Conservation (phyloP, 768 basidiomycete species). For the Boletellus emodensis region DNA sequence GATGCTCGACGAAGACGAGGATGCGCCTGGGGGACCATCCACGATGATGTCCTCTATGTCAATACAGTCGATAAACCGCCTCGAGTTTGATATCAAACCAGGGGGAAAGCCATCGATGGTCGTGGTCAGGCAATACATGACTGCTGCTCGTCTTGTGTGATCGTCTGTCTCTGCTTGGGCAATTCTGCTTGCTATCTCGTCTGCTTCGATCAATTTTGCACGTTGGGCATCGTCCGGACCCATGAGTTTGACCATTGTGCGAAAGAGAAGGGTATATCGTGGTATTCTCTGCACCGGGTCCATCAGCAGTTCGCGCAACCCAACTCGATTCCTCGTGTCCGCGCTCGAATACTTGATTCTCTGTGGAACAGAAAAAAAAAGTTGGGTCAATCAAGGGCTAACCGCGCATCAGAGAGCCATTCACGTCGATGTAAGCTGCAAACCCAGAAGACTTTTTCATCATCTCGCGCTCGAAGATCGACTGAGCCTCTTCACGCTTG, state of each 20-base stretch:
- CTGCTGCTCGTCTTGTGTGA: conserved; percentile 82
- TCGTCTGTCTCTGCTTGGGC: conserved; percentile 91
- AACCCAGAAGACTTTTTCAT: conserved; percentile 79
- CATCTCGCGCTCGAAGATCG: conserved; percentile 80
- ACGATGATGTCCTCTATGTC: conserved; percentile 81
- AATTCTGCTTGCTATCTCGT: conserved; percentile 85
- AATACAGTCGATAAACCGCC: conserved; percentile 86
- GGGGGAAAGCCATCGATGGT: conserved; percentile 91
- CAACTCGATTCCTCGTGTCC: conserved; percentile 75
- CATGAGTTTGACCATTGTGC: conserved; percentile 91
- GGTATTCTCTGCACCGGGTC: conserved; percentile 97
- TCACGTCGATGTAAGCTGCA: conserved; percentile 81
- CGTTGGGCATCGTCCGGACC: conserved; percentile 72
- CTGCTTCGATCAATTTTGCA: conserved; percentile 74
- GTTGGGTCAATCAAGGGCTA: conserved; percentile 6
- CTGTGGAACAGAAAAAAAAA: conserved; percentile 35
- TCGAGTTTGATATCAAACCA: conserved; percentile 80
- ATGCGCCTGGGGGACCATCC: conserved; percentile 41
- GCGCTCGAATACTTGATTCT: conserved; percentile 81
- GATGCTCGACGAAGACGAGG: conserved; percentile 41
- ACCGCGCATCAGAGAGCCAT: conserved; percentile 27
- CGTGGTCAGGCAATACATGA: conserved; percentile 79
- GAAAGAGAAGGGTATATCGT: conserved; percentile 88
- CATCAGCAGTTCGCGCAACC: conserved; percentile 88
- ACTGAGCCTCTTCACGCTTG: conserved; percentile 90